A percentile compares a stretch with the other conserved stretches of the same genome.
These are phyloP conservation scores for Venturiaceae sp. DNA, from an alignment of 2,329 filamentous ascomycete genomes.

Conservation along the genomic window DNA sequence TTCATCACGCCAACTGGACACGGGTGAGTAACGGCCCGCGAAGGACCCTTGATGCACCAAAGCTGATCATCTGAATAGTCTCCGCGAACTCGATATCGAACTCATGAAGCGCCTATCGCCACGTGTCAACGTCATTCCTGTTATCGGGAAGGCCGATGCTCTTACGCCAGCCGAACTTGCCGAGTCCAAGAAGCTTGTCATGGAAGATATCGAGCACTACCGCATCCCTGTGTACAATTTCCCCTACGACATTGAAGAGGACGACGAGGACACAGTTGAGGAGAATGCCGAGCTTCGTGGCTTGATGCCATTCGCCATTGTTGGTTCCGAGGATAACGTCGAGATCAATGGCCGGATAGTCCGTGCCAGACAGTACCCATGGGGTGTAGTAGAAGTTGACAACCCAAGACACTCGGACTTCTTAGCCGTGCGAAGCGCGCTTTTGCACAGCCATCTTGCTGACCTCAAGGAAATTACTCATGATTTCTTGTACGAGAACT, in stretches of 20 bases:
- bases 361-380: constrained; percentile 93
- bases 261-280: constrained; percentile 98
- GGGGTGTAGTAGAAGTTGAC: constrained; percentile 98
- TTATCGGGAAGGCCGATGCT: constrained; percentile 97
- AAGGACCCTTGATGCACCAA: constrained; percentile 9
- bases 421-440: constrained; percentile 88
- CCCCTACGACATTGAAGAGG: constrained; percentile 98
- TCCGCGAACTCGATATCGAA: constrained; percentile 98
- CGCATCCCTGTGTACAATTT: constrained; percentile 99
- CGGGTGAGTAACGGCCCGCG: constrained; percentile 47
- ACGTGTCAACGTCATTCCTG: constrained; percentile 96
- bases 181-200: constrained; percentile 98
- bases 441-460: constrained; percentile 94
- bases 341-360: constrained; percentile 90
- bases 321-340: constrained; percentile 90
- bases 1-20: constrained; percentile 98
- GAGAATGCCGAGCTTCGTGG: constrained; percentile 97
- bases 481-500: constrained; percentile 99
- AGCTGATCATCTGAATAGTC: constrained; percentile 40
- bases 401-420: constrained; percentile 99
- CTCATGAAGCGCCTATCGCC: constrained; percentile 98
- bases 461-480: constrained; percentile 99
- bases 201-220: constrained; percentile 99
- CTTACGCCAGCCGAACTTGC: constrained; percentile 93
- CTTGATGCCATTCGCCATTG: constrained; percentile 98